Base-by-base conservation (phyloP, 192 early-diverging fungal genomes). In the Cladochytrium replicatum region DNA sequence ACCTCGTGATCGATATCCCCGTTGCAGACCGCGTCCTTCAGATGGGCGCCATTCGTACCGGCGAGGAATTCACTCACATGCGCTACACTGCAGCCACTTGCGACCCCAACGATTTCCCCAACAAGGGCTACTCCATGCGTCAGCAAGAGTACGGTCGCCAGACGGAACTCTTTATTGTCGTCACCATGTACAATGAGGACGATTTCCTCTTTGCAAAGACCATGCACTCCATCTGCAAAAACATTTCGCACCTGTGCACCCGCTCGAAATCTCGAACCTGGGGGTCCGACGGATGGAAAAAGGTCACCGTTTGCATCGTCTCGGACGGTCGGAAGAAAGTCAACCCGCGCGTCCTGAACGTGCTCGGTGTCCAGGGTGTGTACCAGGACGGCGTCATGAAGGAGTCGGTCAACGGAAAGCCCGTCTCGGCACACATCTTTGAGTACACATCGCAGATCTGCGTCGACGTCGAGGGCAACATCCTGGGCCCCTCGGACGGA, bases 151-250 rank as follows among this genome's bases (percentile, higher is more conserved):
- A 80, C 56, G 67, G 76, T 31, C 72, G 89, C 50, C 55, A 80
- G 30, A 94, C 91, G 1, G 91, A 95, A 65, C 55, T 95, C 37
- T 89, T 90, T 54, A 85, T 91, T 49, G 89, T 95, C 45, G 75
- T 95, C 49, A 93, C 91, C 28, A 93, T 94, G 89, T 61, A 71
- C 44, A 67, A 77, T 72, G 93, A 96, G 72, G 91, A 92, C 66
- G 86, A 92, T 56, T 61, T 83, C 25, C 67, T 93, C 44, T 96
- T 96, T 64, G 83, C 78, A 58, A 82, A 89, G 54, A 86, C 93
- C 0, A 90, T 92, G 81, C 58, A 78, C 30, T 83, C 84, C 2
- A 78, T 93, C 23, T 81, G 85, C 75, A 86, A 87, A 61, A 97
- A 97, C 74, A 89, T 96, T 72, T 67, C 74, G 22, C 84, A 96